phyloP scores from a whole-genome alignment of 768 basidiomycete species.

The Harrya chromipes region DNA sequence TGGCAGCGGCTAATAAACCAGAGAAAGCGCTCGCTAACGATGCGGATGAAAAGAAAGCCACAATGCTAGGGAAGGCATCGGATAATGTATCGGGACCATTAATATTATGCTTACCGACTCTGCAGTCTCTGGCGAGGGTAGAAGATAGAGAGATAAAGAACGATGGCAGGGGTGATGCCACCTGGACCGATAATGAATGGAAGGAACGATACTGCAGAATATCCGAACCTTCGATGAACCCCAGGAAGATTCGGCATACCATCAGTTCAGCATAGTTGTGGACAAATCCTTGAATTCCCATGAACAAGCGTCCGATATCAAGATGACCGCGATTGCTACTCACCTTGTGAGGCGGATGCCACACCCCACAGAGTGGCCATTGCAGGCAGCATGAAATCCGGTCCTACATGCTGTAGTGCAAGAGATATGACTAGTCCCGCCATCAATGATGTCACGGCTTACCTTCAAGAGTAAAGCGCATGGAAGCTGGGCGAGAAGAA shows the following conservation, averaged over 20 bases:
- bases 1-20: conserved; percentile 59
- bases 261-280: conserved; percentile 52
- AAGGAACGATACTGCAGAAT: background rate
- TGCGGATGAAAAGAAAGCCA: conserved; percentile 39
- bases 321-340: background rate
- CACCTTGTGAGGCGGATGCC: conserved; percentile 58
- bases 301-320: background rate
- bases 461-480: conserved; percentile 57
- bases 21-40: conserved; percentile 60
- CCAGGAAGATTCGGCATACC: conserved; percentile 46
- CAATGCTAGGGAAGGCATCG: conserved; percentile 27
- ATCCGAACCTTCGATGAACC: conserved; percentile 53
- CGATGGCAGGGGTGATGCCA: conserved; percentile 55
- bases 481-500: conserved; percentile 56
- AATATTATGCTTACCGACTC: conserved; percentile 7
- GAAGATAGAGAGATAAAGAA: conserved; percentile 54
- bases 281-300: conserved; percentile 37
- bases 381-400: conserved; percentile 55
- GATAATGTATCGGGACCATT: background rate
- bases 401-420: conserved; percentile 37
- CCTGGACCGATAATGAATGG: conserved; percentile 30
- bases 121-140: conserved; percentile 33
- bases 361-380: conserved; percentile 66
- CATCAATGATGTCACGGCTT: background rate
- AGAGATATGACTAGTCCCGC: background rate